A percentile compares a stretch with the other conserved stretches of the same genome.
phyloP scores from a whole-genome alignment of 805 yeast species.

The Nakazawaea wickerhamii region DNA sequence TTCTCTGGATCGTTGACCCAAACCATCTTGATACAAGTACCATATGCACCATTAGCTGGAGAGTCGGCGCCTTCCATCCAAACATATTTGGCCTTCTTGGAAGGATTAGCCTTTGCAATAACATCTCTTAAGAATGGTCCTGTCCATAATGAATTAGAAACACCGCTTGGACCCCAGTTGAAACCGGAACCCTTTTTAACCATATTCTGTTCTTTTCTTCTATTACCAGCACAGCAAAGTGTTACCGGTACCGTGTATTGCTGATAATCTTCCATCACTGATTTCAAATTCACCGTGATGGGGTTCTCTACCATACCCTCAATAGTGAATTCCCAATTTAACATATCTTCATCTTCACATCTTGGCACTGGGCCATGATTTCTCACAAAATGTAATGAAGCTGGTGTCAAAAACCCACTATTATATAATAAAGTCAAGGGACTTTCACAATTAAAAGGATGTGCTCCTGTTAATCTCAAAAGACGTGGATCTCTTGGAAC shows the following conservation, averaged over 20 bases:
- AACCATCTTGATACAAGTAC: slow-evolving; percentile 26
- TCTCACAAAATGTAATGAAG: slow-evolving; percentile 28
- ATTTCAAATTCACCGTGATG: slow-evolving; percentile 18
- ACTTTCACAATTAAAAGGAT: slow-evolving; percentile 30
- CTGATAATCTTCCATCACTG: slow-evolving; percentile 22
- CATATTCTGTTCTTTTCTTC: slow-evolving; percentile 30
- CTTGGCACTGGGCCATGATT: slow-evolving; percentile 30
- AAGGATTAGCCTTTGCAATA: slow-evolving; percentile 23
- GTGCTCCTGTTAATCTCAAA: slow-evolving; percentile 27
- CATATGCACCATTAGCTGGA: slow-evolving; percentile 29
- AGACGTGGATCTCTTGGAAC: slow-evolving; percentile 27
- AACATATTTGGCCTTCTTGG: slow-evolving; percentile 23
- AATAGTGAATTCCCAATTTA: slow-evolving; percentile 25
- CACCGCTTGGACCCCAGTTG: slow-evolving; percentile 32
- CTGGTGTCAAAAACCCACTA: slow-evolving; percentile 28
- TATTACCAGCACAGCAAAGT: slow-evolving; percentile 31
- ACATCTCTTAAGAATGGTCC: slow-evolving; percentile 27
- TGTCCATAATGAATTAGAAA: slow-evolving; percentile 30
- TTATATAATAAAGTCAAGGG: slow-evolving; percentile 23
- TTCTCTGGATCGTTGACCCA: slow-evolving; percentile 30
- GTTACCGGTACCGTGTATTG: slow-evolving; percentile 29
- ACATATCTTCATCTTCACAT: slow-evolving; percentile 18
- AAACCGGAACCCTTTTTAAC: slow-evolving; percentile 30
- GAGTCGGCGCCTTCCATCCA: slow-evolving; percentile 31
- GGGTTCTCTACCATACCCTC: slow-evolving; percentile 29